A percentile compares a stretch with the other conserved stretches of the same genome.
Conservation (phyloP, 2,329 filamentous ascomycete species). For the Lecanosticta acicola region DNA sequence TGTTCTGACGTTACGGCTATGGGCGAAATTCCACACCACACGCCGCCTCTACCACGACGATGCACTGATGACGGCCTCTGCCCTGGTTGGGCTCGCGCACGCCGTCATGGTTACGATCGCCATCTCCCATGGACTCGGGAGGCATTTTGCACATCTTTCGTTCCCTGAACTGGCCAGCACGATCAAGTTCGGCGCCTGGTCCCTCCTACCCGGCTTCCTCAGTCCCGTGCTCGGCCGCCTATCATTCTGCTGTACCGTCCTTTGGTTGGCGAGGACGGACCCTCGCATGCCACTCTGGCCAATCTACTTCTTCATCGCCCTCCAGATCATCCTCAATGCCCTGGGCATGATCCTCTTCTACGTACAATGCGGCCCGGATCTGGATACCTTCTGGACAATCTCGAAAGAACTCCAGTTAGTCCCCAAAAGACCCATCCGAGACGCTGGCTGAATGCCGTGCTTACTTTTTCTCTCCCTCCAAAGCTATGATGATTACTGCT, state of each 20-base stretch:
- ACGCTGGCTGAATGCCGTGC: too few species aligned
- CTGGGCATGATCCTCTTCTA: slow-evolving; percentile 22
- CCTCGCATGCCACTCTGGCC: slow-evolving; percentile 25
- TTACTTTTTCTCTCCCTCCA: too few species aligned
- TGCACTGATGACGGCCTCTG: slow-evolving; percentile 21
- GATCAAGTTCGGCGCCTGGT: slow-evolving; percentile 20
- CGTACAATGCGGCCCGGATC: slow-evolving; percentile 24
- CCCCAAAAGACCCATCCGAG: too few species aligned
- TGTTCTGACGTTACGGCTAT: slow-evolving; percentile 19
- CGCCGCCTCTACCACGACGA: slow-evolving; percentile 28
- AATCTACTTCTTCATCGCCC: slow-evolving; percentile 22
- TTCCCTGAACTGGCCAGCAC: slow-evolving; percentile 12
- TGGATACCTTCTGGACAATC: slow-evolving; percentile 21
- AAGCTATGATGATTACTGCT: slow-evolving; percentile 18
- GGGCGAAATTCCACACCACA: slow-evolving; percentile 21
- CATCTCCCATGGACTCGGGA: slow-evolving; percentile 22
- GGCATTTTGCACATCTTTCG: slow-evolving; percentile 23
- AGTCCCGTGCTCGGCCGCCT: slow-evolving; percentile 27
- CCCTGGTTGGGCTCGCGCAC: slow-evolving; percentile 24
- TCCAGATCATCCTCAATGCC: slow-evolving; percentile 26
- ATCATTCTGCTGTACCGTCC: slow-evolving; percentile 27
- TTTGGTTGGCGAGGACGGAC: slow-evolving; percentile 26
- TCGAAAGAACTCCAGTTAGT: slow-evolving; percentile 18
- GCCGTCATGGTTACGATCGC: slow-evolving; percentile 21
- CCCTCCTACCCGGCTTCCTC: slow-evolving; percentile 23